phyloP scores from a whole-genome alignment of 306 rosid species.

The Acacia acuminata region DNA sequence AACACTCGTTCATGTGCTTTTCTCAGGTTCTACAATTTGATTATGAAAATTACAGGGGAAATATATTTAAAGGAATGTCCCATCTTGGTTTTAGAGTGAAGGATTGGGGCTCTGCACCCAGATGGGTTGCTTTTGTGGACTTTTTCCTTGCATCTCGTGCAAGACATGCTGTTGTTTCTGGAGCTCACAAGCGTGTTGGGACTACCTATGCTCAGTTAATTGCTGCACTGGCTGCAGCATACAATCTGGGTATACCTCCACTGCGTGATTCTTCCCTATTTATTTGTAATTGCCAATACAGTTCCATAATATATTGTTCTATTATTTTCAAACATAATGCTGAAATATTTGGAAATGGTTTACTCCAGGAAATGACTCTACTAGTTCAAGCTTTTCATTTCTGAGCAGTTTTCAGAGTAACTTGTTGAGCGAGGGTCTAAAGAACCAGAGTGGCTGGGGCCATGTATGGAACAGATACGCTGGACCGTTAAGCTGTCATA shows the following conservation, averaged over 20 bases:
- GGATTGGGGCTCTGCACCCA: constrained; percentile 99
- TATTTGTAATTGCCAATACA: not conserved
- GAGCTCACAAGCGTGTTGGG: constrained; percentile 95
- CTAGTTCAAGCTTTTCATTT: constrained; percentile 62
- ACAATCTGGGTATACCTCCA: constrained; percentile 55
- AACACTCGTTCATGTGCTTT: constrained; percentile 7
- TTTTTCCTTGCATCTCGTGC: constrained; percentile 96
- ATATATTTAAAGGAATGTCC: constrained; percentile 47
- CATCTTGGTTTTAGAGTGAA: constrained; percentile 76
- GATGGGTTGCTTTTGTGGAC: constrained; percentile 99
- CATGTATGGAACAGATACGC: constrained; percentile 97
- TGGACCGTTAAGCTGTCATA: constrained; percentile 75
- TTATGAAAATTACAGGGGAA: constrained; percentile 77
- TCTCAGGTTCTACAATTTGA: constrained; percentile 86
- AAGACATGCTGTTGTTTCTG: constrained; percentile 73
- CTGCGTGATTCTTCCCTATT: not conserved
- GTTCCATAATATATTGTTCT: not conserved
- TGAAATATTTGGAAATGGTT: constrained; percentile 16
- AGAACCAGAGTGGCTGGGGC: constrained; percentile 94
- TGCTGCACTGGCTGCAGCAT: constrained; percentile 91
- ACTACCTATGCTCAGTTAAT: constrained; percentile 96
- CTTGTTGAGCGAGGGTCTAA: constrained; percentile 70
- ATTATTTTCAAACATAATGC: constrained; percentile 16
- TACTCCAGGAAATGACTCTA: constrained; percentile 56
- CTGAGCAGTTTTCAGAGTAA: constrained; percentile 87